phyloP scores from a whole-genome alignment of 345 rosid species.

The Excoecaria cochinchinensis region DNA sequence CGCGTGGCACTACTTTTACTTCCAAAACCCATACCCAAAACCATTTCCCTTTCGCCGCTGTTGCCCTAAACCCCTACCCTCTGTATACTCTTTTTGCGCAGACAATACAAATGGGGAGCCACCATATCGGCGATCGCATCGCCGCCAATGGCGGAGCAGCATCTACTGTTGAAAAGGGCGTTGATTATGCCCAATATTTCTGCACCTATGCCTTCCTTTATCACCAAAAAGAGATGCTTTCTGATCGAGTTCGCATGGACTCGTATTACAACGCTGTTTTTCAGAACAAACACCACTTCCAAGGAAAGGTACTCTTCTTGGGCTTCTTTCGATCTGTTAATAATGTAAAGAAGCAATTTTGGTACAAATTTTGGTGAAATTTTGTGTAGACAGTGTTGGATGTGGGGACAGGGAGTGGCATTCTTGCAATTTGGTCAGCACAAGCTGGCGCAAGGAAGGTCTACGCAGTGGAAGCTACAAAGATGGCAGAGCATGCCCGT shows the following conservation, averaged over 20 bases:
- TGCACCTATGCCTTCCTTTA: slow-evolving; percentile 84
- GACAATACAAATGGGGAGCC: slow-evolving; percentile 47
- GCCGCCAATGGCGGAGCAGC: slow-evolving; percentile 30
- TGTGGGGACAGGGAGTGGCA: slow-evolving; percentile 98
- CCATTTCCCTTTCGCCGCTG: not conserved
- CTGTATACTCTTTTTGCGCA: not conserved
- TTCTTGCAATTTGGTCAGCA: slow-evolving; percentile 99
- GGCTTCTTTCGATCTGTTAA: not conserved
- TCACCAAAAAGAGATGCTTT: slow-evolving; percentile 99
- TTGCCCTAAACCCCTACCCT: slow-evolving; percentile 11
- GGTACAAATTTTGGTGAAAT: slow-evolving; percentile 8
- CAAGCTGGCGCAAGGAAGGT: slow-evolving; percentile 99
- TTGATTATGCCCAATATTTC: slow-evolving; percentile 84
- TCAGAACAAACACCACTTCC: slow-evolving; percentile 73
- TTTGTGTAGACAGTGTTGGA: slow-evolving; percentile 77
- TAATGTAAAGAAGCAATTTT: no score
- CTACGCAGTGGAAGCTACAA: slow-evolving; percentile 94
- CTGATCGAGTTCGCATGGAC: slow-evolving; percentile 97
- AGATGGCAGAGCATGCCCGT: slow-evolving; percentile 95
- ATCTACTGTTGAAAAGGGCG: slow-evolving; percentile 69
- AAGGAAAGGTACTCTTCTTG: slow-evolving; percentile 58
- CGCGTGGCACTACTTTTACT: not conserved
- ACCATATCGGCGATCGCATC: slow-evolving; percentile 35
- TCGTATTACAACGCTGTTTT: slow-evolving; percentile 79
- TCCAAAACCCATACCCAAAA: no score